phyloP scores from a whole-genome alignment of 2,329 filamentous ascomycete species.

The Myotisia sp. region DNA sequence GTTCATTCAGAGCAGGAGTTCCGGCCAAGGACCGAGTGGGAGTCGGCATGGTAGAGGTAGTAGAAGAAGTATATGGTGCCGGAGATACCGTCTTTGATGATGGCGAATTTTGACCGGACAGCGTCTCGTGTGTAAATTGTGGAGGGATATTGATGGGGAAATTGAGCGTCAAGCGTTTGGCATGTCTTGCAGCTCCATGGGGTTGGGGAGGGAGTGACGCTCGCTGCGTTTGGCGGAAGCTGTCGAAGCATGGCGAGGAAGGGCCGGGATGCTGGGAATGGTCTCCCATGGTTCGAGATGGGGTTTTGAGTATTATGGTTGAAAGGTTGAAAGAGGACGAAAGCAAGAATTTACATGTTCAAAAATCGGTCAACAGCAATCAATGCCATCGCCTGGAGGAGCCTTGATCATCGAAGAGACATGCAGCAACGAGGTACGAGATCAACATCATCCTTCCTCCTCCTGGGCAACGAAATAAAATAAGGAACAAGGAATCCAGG shows the following conservation, averaged over 20 bases:
- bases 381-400: too few relatives aligned
- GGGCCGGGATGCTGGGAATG: conserved; percentile 2
- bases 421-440: too few relatives aligned
- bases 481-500: too few relatives aligned
- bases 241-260: conserved; percentile 6
- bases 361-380: too few relatives aligned
- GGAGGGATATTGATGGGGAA: conserved; percentile 32
- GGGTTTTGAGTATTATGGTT: too few relatives aligned
- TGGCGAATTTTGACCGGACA: conserved; percentile 19
- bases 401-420: too few relatives aligned
- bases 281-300: conserved; percentile 9
- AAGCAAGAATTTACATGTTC: too few relatives aligned
- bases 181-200: conserved; percentile 25
- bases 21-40: conserved; percentile 16
- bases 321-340: too few relatives aligned
- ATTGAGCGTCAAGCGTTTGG: conserved; percentile 34
- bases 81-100: conserved; percentile 10
- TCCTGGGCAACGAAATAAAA: too few relatives aligned
- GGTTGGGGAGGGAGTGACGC: conserved; percentile 23
- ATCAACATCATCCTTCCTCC: too few relatives aligned
- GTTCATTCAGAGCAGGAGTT: conserved; percentile 11
- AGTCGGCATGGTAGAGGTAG: conserved; percentile 22
- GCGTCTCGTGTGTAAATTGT: background rate
- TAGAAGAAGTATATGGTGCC: conserved; percentile 22
- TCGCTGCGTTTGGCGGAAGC: conserved; percentile 17